phyloP scores from a whole-genome alignment of 2,329 filamentous ascomycete genomes.

The Trichoderma harzianum region DNA sequence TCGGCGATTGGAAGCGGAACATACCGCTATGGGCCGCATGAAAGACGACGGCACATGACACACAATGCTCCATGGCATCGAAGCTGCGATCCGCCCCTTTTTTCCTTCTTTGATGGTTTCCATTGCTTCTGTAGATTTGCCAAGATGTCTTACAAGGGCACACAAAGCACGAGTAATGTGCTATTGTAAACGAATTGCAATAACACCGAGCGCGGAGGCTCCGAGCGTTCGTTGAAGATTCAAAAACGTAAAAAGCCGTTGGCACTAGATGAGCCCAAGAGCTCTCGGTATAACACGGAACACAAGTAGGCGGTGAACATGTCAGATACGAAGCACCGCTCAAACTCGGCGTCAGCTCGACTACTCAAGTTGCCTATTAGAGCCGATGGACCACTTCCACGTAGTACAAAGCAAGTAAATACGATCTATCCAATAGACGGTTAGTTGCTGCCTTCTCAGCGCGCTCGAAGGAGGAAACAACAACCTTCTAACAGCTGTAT shows the following conservation, averaged over 20 bases:
- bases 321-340: not conserved
- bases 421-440: not conserved
- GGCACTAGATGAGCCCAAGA: not conserved
- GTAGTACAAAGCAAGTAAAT: not conserved
- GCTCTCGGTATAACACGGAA: not conserved
- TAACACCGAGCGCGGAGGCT: not conserved
- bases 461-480: not conserved
- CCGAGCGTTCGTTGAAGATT: not conserved
- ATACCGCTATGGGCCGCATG: not conserved
- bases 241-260: not conserved
- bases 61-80: slow-evolving; percentile 4
- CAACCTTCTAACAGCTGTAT: not conserved
- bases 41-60: not conserved
- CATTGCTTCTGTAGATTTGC: not conserved
- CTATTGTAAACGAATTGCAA: not conserved
- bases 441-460: not conserved
- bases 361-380: not conserved
- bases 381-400: not conserved
- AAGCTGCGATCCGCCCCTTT: not conserved
- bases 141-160: not conserved
- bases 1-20: slow-evolving; percentile 2
- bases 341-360: not conserved
- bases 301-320: not conserved
- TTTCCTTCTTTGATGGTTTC: not conserved
- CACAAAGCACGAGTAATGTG: not conserved